Conservation (phyloP, 164 flowering plant genomes). For the Santalum album region DNA sequence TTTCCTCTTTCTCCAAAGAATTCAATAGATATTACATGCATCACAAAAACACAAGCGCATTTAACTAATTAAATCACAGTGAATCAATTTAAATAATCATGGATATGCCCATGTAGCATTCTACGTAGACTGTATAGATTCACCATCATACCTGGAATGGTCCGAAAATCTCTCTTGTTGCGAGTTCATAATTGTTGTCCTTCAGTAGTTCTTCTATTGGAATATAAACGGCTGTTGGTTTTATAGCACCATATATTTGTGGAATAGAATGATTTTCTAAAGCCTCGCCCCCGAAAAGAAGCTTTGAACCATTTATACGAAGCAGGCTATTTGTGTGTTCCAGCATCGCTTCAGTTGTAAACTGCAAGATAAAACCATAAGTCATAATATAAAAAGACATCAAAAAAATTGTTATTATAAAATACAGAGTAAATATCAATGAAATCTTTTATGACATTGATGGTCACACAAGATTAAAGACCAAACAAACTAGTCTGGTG, state of each 20-base stretch:
- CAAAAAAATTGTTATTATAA: too few relatives aligned
- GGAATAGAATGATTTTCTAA: slow-evolving; percentile 86
- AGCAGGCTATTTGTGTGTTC: slow-evolving; percentile 74
- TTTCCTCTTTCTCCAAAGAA: too few relatives aligned
- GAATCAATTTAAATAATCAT: not conserved
- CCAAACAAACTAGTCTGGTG: too few relatives aligned
- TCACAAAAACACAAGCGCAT: too few relatives aligned
- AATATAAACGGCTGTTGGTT: slow-evolving; percentile 86
- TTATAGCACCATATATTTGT: slow-evolving; percentile 72
- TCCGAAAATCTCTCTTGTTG: slow-evolving; percentile 88
- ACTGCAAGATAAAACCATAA: slow-evolving; percentile 26
- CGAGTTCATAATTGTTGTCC: slow-evolving; percentile 66
- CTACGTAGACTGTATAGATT: not conserved
- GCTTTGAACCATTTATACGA: slow-evolving; percentile 71
- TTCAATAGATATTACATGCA: too few relatives aligned
- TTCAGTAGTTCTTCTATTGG: slow-evolving; percentile 85
- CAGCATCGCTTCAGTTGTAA: slow-evolving; percentile 81
- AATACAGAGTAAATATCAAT: too few relatives aligned
- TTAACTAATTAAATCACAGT: too few relatives aligned
- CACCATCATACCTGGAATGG: slow-evolving; percentile 84
- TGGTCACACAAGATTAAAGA: too few relatives aligned
- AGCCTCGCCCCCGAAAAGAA: slow-evolving; percentile 85
- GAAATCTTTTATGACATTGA: too few relatives aligned
- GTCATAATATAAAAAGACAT: too few relatives aligned
- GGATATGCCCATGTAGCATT: not conserved